Base-by-base conservation (phyloP, 768 basidiomycete species). In the Mycena haematopus region DNA sequence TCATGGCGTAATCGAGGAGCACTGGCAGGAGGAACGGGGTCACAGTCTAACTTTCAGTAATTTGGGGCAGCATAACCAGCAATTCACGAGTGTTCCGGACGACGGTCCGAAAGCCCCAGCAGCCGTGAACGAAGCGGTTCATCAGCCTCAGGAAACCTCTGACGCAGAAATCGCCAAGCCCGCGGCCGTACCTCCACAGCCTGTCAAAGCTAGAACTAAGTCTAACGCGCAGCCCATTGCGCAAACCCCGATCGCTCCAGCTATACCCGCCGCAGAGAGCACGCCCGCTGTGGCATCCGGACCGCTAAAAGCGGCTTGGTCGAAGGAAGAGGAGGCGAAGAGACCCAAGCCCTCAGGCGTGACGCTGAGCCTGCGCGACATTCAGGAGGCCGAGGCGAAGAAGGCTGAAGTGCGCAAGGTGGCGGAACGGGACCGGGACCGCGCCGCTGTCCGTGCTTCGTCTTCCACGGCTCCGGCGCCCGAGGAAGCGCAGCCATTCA, bases 371-470 rank as follows among this genome's bases (percentile, higher is more conserved):
- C 77, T 99, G 38, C 89, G 95, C 58, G 95, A 99, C 60, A 99
- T 99, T 49, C 97, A 99, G 74, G 95, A 97, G 68, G 88, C 90
- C 2, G 97, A 99, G 75, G 86, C 85, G 9, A 93, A 86, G 76
- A 90, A 88, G 70, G 81, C 85, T 2, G 95, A 93, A 69, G 86
- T 83, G 13, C 85, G 90, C 45, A 96, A 91, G 73, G 82, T 81
- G 24, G 86, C 84, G 21, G 89, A 93, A 65, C 85, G 87, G 66
- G 89, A 92, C 66, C 84, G 84, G 46, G 89, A 92, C 62, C 84
- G 85, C 19, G 40, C 40, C 35, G 76, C 80, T 38, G 79, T 83
- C 52, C 87, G 87, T 45, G 76, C 77, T 29, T 77, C 79, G 31
- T 72, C 79, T 22, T 70, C 78, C 22, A 59, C 75, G 29, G 51